Evolutionary conservation across 2,329 filamentous ascomycete species (phyloP).

Genomic region (Acrodontium crateriforme): DNA sequence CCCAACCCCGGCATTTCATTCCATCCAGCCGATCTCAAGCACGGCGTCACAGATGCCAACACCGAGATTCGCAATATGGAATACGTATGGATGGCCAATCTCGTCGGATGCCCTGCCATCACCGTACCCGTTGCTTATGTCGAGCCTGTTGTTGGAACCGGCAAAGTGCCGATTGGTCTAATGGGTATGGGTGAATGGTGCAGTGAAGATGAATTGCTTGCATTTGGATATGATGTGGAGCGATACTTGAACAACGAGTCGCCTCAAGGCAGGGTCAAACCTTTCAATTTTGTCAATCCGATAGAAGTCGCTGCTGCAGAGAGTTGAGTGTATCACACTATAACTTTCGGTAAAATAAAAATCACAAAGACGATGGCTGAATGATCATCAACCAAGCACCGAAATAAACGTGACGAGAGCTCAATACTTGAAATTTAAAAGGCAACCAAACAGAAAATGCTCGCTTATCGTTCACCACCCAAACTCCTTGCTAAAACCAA

Average conservation of each 20-base stretch:
- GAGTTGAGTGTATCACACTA: no score
- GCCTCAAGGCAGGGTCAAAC: constrained; percentile 22
- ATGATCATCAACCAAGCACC: no score
- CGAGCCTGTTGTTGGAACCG: constrained; percentile 41
- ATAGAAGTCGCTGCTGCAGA: no score
- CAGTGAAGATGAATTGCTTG: constrained; percentile 37
- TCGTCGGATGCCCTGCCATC: constrained; percentile 63
- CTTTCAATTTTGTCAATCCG: constrained; percentile 28
- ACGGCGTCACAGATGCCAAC: constrained; percentile 62
- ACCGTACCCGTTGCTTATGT: constrained; percentile 63
- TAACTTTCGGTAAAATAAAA: no score
- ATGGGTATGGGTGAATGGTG: constrained; percentile 45
- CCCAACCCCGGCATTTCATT: constrained; percentile 65
- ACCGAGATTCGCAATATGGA: constrained; percentile 64
- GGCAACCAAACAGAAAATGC: no score
- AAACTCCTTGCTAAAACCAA: no score
- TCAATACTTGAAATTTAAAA: no score
- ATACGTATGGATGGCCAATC: constrained; percentile 76
- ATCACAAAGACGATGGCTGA: no score
- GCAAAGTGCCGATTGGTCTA: constrained; percentile 40
- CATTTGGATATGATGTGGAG: constrained; percentile 40
- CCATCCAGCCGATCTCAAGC: constrained; percentile 34
- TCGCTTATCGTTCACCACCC: no score
- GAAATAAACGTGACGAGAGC: no score
- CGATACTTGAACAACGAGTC: constrained; percentile 28